Evolutionary conservation across 2,329 filamentous ascomycete genomes (phyloP), one percentile per base, ranked within the genome.

Genomic region (Aspergillus sp.): DNA sequence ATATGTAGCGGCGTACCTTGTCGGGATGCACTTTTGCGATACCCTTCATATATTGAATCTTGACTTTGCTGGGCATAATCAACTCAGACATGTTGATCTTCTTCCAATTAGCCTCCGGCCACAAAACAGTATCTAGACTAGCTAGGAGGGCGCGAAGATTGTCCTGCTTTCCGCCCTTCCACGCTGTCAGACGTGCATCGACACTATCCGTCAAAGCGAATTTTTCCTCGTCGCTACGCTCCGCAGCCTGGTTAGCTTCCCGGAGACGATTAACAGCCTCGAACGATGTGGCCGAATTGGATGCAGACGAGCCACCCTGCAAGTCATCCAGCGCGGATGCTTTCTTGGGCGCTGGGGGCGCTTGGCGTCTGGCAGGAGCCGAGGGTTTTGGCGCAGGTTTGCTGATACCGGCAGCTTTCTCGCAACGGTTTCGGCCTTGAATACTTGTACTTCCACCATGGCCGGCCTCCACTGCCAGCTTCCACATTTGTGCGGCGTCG

Each of bases 21-120:
- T 99, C 95, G 59, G 95, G 95, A 82, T 99, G 95, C 66, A 95
- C 95, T 82, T 97, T 98, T 11, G 89, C 91, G 82, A 99, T 98
- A 5, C 93, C 95, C 84, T 96, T 97, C 95, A 99, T 98, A 73
- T 99, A 99, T 59, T 90, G 82, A 63, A 99, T 89, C 84, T 99
- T 99, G 73, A 98, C 95, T 81, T 93, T 96, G 65, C 90, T 92
- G 34, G 92, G 87, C 83, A 96, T 84, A 52, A 99, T 89, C 65
- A 99, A 76, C 78, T 99, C 95, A 63, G 93, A 89, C 85, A 99
- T 86, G 32, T 91, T 92, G 56, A 98, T 88, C 80, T 96, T 96
- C 80, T 96, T 97, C 95, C 95, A 99, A 4, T 91, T 92, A 61
- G 91, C 91, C 42, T 88, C 88, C 62, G 91, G 87, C 95, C 95